phyloP scores from a whole-genome alignment of 2,329 filamentous ascomycete genomes.

The Aspergillus sp. region DNA sequence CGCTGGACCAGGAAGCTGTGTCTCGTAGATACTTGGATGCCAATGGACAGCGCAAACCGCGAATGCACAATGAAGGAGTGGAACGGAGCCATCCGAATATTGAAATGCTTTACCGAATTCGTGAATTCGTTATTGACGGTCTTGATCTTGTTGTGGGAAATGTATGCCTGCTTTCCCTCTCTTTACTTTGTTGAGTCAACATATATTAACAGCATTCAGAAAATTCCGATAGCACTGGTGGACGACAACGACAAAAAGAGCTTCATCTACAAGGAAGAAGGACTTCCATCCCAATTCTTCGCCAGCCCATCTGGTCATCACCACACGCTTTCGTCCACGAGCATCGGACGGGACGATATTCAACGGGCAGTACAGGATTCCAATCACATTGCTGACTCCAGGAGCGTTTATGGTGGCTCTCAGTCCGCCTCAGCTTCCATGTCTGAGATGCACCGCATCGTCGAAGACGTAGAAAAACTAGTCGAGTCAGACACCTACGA shows the following conservation, averaged over 20 bases:
- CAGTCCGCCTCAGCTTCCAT: conserved; percentile 44
- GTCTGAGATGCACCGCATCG: conserved; percentile 36
- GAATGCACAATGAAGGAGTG: conserved; percentile 44
- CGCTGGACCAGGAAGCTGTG: conserved; percentile 47
- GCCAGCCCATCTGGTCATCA: conserved; percentile 39
- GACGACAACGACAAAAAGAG: conserved; percentile 37
- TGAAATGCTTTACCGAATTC: conserved; percentile 61
- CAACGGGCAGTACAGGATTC: conserved; percentile 20
- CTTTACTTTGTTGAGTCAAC: neutral
- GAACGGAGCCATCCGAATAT: conserved; percentile 51
- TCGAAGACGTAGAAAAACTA: conserved; percentile 33
- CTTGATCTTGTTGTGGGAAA: conserved; percentile 50
- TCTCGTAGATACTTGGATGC: conserved; percentile 47
- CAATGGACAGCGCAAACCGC: conserved; percentile 43
- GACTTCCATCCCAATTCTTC: conserved; percentile 44
- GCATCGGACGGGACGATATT: conserved; percentile 37
- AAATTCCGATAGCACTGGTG: conserved; percentile 44
- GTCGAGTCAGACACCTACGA: conserved; percentile 37
- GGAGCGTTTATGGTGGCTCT: conserved; percentile 33
- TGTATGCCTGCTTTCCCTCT: conserved; percentile 18
- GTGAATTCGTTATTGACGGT: conserved; percentile 57
- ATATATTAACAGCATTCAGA: conserved; percentile 23
- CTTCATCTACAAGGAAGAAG: conserved; percentile 50
- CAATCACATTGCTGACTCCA: conserved; percentile 19
- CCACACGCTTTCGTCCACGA: conserved; percentile 33